Evolutionary conservation across 768 basidiomycete genomes (phyloP).

Genomic region (Panaeolus cyanescens): DNA sequence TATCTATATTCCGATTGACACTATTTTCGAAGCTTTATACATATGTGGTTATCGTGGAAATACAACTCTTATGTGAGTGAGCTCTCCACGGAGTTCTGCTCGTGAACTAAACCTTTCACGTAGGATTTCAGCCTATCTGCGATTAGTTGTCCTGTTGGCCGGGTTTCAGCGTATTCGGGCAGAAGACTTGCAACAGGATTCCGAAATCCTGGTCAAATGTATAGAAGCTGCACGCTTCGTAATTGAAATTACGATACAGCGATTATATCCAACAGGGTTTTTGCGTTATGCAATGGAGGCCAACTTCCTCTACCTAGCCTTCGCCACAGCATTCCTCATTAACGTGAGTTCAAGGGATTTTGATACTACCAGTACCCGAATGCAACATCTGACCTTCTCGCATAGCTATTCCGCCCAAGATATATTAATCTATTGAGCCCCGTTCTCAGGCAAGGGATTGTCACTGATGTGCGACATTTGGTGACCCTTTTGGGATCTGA

Average conservation of each 20-base stretch:
- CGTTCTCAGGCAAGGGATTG: conserved; percentile 40
- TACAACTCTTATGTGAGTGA: conserved; percentile 42
- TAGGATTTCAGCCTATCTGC: conserved; percentile 56
- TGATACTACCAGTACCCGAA: conserved; percentile 3
- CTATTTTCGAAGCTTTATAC: conserved; percentile 33
- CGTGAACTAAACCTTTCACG: conserved; percentile 5
- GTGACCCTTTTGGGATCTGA: conserved; percentile 48
- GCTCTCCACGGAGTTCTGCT: neutral
- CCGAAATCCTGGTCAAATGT: conserved; percentile 46
- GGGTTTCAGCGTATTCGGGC: conserved; percentile 53
- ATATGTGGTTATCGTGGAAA: conserved; percentile 47
- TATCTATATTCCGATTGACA: neutral
- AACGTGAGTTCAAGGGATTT: conserved; percentile 43
- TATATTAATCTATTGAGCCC: conserved; percentile 43
- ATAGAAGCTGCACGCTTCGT: conserved; percentile 58
- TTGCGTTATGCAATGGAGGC: conserved; percentile 59
- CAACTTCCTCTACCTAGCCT: conserved; percentile 53
- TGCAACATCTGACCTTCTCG: neutral
- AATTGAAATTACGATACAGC: conserved; percentile 53
- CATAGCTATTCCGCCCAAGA: conserved; percentile 53
- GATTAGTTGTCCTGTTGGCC: conserved; percentile 56
- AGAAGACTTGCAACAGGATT: conserved; percentile 39
- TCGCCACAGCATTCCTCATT: conserved; percentile 61
- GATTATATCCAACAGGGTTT: conserved; percentile 53
- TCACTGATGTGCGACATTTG: conserved; percentile 41